A percentile compares a stretch with the other conserved stretches of the same genome.
Evolutionary conservation across 495 filamentous ascomycete genomes (phyloP).

Genomic region (Tuber calosporum): DNA sequence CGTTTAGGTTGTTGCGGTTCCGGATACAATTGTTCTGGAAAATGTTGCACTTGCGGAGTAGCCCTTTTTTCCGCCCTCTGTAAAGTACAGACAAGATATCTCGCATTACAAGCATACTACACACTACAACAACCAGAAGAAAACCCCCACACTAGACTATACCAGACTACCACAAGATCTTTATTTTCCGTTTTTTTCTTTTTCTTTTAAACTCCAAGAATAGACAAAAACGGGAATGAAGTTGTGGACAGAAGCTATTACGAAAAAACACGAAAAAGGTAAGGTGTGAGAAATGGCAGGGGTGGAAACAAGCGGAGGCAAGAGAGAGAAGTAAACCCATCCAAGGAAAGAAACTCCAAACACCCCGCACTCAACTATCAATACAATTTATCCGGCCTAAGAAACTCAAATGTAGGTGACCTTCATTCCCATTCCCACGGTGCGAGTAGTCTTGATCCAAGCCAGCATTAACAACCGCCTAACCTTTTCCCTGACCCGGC

Average conservation of each 20-base stretch:
- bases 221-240: constrained; percentile 7
- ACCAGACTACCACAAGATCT: too few species aligned
- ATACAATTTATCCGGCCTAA: neutral
- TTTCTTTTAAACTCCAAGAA: constrained; percentile 8
- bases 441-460: constrained; percentile 78
- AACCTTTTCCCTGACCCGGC: constrained; percentile 67
- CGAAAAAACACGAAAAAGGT: constrained; percentile 28
- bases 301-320: constrained; percentile 5
- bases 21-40: too few species aligned
- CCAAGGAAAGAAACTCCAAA: constrained; percentile 20
- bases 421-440: constrained; percentile 94
- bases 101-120: too few species aligned
- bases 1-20: too few species aligned
- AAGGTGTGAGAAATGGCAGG: constrained; percentile 4
- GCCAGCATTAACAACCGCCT: constrained; percentile 57
- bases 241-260: constrained; percentile 10
- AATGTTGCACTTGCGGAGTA: too few species aligned
- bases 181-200: neutral
- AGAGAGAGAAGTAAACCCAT: constrained; percentile 10
- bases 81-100: too few species aligned
- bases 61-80: too few species aligned
- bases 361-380: constrained; percentile 29
- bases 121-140: too few species aligned
- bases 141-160: too few species aligned
- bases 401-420: constrained; percentile 78